Evolutionary conservation across 1,284 basidiomycete species (phyloP), one percentile per base, ranked within the genome.

Genomic region (Irpex sp.): DNA sequence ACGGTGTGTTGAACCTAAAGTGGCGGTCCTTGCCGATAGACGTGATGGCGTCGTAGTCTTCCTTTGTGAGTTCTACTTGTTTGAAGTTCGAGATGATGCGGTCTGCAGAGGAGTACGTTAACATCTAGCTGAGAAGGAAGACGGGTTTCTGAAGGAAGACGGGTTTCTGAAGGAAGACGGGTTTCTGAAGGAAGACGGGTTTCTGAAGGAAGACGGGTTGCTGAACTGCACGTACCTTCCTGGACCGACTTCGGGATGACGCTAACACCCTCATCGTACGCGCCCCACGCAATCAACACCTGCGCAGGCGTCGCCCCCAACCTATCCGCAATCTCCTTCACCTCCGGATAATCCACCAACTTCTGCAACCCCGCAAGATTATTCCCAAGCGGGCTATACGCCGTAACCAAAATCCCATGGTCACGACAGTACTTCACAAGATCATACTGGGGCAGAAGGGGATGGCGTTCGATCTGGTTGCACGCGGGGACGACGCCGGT

Each of bases 391-490:
- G 93, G 93, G 63, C 87, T 90, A 79, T 94, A 95, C 0, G 93
- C 92, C 9, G 92, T 93, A 67, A 95, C 77, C 66, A 90, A 83
- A 70, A 96, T 95, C 66, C 82, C 82, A 73, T 93, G 86, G 64
- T 84, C 76, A 69, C 88, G 85, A 79, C 86, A 88, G 78, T 83
- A 91, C 19, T 79, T 80, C 56, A 89, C 79, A 57, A 92, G 83
- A 13, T 90, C 86, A 61, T 88, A 83, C 68, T 93, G 89, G 3
- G 83, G 88, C 57, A 89, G 81, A 56, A 88, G 81, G 5, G 94
- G 93, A 79, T 96, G 94, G 37, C 85, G 85, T 76, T 95, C 93
- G 67, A 95, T 80, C 79, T 96, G 94, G 79, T 95, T 94, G 57
- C 80, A 87, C 49, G 82, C 75, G 82, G 94, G 94, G 60, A 86